phyloP scores from a whole-genome alignment of 2,329 filamentous ascomycete genomes.

The Dissoconium aciculare region DNA sequence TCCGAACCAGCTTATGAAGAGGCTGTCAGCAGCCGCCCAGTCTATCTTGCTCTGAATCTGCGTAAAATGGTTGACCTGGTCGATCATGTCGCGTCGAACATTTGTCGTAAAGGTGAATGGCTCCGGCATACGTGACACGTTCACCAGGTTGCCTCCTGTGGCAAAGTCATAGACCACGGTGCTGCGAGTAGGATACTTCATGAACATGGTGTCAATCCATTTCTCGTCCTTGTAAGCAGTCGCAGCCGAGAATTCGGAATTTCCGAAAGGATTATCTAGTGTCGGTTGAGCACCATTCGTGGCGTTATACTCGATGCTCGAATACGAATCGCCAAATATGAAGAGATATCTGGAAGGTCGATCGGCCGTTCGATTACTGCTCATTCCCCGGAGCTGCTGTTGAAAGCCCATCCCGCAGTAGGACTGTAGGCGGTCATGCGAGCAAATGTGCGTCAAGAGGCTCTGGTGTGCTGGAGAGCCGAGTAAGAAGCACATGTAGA shows the following conservation, averaged over 20 bases:
- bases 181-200: neutral
- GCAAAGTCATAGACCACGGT: neutral
- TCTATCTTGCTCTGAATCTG: neutral
- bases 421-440: too few relatives aligned
- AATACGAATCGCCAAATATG: constrained; percentile 1
- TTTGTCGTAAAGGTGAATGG: neutral
- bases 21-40: neutral
- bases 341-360: too few relatives aligned
- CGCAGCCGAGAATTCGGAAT: neutral
- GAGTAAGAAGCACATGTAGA: too few relatives aligned
- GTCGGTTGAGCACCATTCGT: neutral
- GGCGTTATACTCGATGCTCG: neutral
- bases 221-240: neutral
- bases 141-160: neutral
- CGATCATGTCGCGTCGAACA: neutral
- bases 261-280: constrained; percentile 1
- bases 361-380: too few relatives aligned
- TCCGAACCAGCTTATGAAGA: neutral
- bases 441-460: too few relatives aligned
- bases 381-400: too few relatives aligned
- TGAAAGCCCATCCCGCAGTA: too few relatives aligned
- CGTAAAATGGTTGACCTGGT: neutral
- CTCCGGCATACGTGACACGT: neutral
- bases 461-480: too few relatives aligned
- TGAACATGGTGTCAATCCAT: constrained; percentile 1